A percentile compares a stretch with the other conserved stretches of the same genome.
Conservation (phyloP, 352 stramenopile genomes). For the Globisporangium acanthophoron region DNA sequence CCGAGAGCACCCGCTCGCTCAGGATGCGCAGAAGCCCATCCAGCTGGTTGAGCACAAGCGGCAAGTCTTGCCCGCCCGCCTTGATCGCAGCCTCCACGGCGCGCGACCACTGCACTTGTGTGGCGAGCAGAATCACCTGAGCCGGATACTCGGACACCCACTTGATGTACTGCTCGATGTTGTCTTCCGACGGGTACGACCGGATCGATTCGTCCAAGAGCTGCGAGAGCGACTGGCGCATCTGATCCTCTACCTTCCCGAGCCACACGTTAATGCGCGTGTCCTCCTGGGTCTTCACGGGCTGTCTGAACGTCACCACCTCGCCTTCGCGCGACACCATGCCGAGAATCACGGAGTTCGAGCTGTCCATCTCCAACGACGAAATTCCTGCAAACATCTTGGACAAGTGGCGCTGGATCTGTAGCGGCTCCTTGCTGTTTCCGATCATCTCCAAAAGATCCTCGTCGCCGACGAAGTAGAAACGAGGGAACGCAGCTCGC, state of each 20-base stretch:
- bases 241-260: constrained; percentile 95
- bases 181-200: constrained; percentile 67
- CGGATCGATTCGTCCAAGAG: constrained; percentile 92
- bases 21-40: constrained; percentile 93
- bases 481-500: constrained; percentile 94
- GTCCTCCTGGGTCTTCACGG: constrained; percentile 90
- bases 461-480: constrained; percentile 99
- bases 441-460: constrained; percentile 99
- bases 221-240: constrained; percentile 95
- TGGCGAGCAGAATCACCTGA: constrained; percentile 98
- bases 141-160: constrained; percentile 98
- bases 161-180: constrained; percentile 88
- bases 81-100: constrained; percentile 91
- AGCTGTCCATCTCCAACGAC: constrained; percentile 81
- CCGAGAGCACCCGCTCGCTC: constrained; percentile 93
- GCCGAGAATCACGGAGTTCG: constrained; percentile 67
- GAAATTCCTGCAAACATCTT: constrained; percentile 99
- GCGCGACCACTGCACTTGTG: constrained; percentile 96
- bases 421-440: constrained; percentile 97
- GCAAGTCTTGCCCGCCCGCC: constrained; percentile 36
- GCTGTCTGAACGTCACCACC: constrained; percentile 90
- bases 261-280: constrained; percentile 95
- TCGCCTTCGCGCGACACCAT: constrained; percentile 99
- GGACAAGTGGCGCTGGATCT: constrained; percentile 95
- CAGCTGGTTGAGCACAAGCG: constrained; percentile 48